phyloP scores from a whole-genome alignment of 2,329 filamentous ascomycete genomes.

The Colletotrichum sp. region DNA sequence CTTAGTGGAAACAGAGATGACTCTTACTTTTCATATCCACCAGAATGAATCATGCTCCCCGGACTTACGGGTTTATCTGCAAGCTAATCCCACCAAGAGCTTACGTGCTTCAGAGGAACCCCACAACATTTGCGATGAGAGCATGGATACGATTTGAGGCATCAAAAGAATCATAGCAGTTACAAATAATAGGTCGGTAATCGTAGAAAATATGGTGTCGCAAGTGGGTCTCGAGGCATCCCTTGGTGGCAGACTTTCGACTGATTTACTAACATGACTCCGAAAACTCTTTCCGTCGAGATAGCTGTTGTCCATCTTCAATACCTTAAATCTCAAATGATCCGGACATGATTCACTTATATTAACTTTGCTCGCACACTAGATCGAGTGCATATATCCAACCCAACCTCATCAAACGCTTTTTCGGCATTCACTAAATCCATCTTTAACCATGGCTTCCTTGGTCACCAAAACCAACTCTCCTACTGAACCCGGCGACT shows the following conservation, averaged over 20 bases:
- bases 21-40: background rate
- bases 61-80: background rate
- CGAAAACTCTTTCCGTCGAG: background rate
- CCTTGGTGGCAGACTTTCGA: background rate
- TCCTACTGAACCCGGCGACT: background rate
- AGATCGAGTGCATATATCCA: background rate
- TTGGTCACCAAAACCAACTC: background rate
- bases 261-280: background rate
- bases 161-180: background rate
- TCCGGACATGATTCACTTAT: background rate
- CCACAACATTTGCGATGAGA: background rate
- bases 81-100: background rate
- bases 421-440: background rate
- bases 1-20: background rate
- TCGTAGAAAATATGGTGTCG: background rate
- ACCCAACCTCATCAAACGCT: too few species aligned
- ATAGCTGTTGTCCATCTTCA: fast-evolving
- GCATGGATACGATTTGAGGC: background rate
- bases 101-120: background rate
- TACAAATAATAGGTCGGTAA: background rate
- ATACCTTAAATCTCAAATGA: background rate
- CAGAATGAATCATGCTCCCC: background rate
- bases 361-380: background rate
- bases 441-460: background rate
- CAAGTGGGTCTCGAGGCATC: background rate